These are phyloP conservation scores for Colletotrichum sp. DNA, from an alignment of 2,329 filamentous ascomycete genomes.

Conservation along the genomic window DNA sequence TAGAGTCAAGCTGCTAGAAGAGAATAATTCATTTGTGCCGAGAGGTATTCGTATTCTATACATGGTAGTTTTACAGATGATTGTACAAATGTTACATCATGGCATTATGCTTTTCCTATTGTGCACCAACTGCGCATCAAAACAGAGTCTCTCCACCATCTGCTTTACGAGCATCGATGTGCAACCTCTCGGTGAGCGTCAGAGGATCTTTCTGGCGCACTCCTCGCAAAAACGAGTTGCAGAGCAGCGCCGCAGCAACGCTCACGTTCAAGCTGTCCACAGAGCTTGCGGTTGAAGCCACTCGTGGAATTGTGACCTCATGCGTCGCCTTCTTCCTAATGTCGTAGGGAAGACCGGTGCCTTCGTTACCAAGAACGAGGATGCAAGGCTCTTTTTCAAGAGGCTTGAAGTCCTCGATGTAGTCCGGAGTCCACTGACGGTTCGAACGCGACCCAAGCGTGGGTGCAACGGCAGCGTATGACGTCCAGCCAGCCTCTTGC, in stretches of 20 bases:
- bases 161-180: constrained; percentile 37
- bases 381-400: constrained; percentile 71
- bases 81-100: neutral
- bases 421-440: constrained; percentile 51
- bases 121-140: neutral
- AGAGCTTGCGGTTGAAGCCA: constrained; percentile 49
- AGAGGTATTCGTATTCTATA: neutral
- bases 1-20: neutral
- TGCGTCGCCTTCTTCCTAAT: constrained; percentile 71
- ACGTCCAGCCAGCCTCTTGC: constrained; percentile 76
- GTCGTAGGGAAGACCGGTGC: constrained; percentile 70
- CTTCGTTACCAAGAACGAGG: constrained; percentile 84
- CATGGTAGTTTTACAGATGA: neutral
- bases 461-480: constrained; percentile 76
- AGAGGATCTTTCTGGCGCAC: constrained; percentile 23
- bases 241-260: constrained; percentile 82
- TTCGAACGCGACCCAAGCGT: constrained; percentile 35
- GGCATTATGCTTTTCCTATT: neutral
- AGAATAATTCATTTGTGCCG: neutral
- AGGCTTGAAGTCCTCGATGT: constrained; percentile 56
- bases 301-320: constrained; percentile 69
- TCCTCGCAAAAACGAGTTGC: constrained; percentile 68
- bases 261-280: constrained; percentile 95
- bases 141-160: constrained; percentile 13
- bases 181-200: constrained; percentile 37